phyloP scores from a whole-genome alignment of 805 yeast genomes.

The Candida mattraensis region DNA sequence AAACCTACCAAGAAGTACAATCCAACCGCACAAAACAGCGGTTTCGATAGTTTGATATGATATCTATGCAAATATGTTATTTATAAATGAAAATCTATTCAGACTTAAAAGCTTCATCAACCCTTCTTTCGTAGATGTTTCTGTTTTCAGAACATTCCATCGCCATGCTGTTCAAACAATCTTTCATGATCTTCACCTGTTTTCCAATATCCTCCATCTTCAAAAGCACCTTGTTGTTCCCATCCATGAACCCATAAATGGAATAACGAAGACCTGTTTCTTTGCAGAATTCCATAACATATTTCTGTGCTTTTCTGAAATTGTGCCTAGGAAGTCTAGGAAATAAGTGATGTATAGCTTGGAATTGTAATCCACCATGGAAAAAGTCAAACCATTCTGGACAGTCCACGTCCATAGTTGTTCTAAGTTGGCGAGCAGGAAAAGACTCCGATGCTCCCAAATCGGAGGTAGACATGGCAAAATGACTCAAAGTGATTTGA shows the following conservation, averaged over 20 bases:
- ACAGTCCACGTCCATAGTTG: constrained; percentile 94
- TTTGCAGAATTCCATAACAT: constrained; percentile 71
- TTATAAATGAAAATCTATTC: constrained; percentile 2
- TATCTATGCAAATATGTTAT: neutral
- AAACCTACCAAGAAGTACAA: constrained; percentile 23
- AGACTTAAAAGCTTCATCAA: constrained; percentile 18
- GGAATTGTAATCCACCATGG: constrained; percentile 93
- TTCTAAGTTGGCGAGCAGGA: constrained; percentile 75
- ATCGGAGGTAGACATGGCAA: constrained; percentile 92
- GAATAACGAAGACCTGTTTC: constrained; percentile 77
- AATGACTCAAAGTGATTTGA: constrained; percentile 85
- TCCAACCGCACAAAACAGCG: constrained; percentile 1
- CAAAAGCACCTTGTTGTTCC: constrained; percentile 69
- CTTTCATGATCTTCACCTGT: constrained; percentile 74
- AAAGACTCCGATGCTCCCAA: constrained; percentile 79
- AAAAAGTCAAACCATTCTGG: constrained; percentile 89
- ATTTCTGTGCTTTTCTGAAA: constrained; percentile 70
- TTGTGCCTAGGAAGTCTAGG: constrained; percentile 90
- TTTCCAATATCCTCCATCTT: constrained; percentile 73
- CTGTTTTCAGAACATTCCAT: constrained; percentile 42
- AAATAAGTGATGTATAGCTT: constrained; percentile 85
- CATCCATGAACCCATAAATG: constrained; percentile 80
- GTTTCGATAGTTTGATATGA: constrained; percentile 12
- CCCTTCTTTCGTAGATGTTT: constrained; percentile 33
- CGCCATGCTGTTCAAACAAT: constrained; percentile 65